These are phyloP conservation scores for Pyrenophora graminea DNA, from an alignment of 2,329 filamentous ascomycete species.

Conservation along the genomic window DNA sequence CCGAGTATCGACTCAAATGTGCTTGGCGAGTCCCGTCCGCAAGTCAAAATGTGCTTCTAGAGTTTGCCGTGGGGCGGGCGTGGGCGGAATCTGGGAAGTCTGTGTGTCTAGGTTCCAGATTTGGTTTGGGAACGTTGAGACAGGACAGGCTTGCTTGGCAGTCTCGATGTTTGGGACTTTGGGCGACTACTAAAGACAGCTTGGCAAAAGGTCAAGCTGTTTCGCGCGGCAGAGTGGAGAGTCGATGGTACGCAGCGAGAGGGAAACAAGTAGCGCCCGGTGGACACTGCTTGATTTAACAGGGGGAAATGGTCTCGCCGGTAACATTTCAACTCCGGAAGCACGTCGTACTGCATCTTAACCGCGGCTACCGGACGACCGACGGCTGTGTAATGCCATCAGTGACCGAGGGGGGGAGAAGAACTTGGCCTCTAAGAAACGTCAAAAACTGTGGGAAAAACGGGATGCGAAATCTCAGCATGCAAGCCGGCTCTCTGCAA, in stretches of 20 bases:
- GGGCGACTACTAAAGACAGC: slow-evolving; percentile 28
- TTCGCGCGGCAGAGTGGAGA: slow-evolving; percentile 40
- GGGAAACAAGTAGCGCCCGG: slow-evolving; percentile 12
- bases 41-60: slow-evolving; percentile 19
- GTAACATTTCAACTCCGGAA: slow-evolving; percentile 13
- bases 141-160: slow-evolving; percentile 22
- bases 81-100: slow-evolving; percentile 13
- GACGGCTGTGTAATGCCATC: slow-evolving; percentile 16
- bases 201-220: slow-evolving; percentile 25
- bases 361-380: slow-evolving; percentile 11
- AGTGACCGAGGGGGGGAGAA: slow-evolving; percentile 23
- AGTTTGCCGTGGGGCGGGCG: slow-evolving; percentile 22
- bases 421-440: slow-evolving; percentile 16
- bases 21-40: slow-evolving; percentile 32
- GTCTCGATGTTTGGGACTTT: slow-evolving; percentile 33
- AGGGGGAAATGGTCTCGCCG: slow-evolving; percentile 18
- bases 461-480: slow-evolving; percentile 25
- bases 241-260: slow-evolving; percentile 20
- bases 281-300: slow-evolving; percentile 13
- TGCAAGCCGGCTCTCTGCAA: slow-evolving; percentile 20
- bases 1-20: slow-evolving; percentile 23
- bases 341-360: slow-evolving; percentile 1
- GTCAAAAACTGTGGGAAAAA: slow-evolving; percentile 20
- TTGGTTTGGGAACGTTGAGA: slow-evolving; percentile 32
- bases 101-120: slow-evolving; percentile 21